These are phyloP conservation scores for Globisporangium paddicum DNA, from an alignment of 352 stramenopile genomes.

Conservation along the genomic window DNA sequence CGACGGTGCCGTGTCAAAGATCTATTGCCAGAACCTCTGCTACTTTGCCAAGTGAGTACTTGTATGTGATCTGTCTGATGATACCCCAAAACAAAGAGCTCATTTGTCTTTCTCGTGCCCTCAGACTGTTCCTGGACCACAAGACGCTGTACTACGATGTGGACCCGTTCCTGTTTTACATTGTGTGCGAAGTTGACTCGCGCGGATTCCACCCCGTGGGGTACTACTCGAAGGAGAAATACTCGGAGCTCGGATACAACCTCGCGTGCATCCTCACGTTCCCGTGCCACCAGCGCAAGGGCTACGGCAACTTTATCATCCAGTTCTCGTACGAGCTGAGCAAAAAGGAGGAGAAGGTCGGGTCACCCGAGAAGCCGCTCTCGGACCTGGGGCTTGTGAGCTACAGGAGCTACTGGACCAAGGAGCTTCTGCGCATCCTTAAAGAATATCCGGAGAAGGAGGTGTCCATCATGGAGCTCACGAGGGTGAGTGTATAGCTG, in stretches of 20 bases:
- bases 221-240: slow-evolving; percentile 99
- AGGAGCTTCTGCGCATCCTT: slow-evolving; percentile 93
- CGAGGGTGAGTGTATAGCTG: slow-evolving; percentile 35
- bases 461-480: slow-evolving; percentile 96
- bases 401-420: slow-evolving; percentile 99
- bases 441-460: slow-evolving; percentile 70
- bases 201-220: slow-evolving; percentile 93
- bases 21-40: slow-evolving; percentile 99
- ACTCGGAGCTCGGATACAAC: slow-evolving; percentile 98
- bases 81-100: not conserved
- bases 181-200: slow-evolving; percentile 94
- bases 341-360: slow-evolving; percentile 97
- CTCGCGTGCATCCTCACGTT: slow-evolving; percentile 99
- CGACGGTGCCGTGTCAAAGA: slow-evolving; percentile 94
- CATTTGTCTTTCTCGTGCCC: not conserved
- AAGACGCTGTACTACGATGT: slow-evolving; percentile 99
- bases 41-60: slow-evolving; percentile 94
- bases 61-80: too few relatives aligned
- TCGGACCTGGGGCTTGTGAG: slow-evolving; percentile 98
- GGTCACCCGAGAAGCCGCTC: slow-evolving; percentile 98
- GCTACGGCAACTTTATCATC: slow-evolving; percentile 99
- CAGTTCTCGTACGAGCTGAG: slow-evolving; percentile 98
- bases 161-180: slow-evolving; percentile 99
- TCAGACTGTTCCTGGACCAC: slow-evolving; percentile 97
- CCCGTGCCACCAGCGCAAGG: slow-evolving; percentile 97